Conservation (phyloP, 2,329 filamentous ascomycete species). For the Cordyceps cicadae region DNA sequence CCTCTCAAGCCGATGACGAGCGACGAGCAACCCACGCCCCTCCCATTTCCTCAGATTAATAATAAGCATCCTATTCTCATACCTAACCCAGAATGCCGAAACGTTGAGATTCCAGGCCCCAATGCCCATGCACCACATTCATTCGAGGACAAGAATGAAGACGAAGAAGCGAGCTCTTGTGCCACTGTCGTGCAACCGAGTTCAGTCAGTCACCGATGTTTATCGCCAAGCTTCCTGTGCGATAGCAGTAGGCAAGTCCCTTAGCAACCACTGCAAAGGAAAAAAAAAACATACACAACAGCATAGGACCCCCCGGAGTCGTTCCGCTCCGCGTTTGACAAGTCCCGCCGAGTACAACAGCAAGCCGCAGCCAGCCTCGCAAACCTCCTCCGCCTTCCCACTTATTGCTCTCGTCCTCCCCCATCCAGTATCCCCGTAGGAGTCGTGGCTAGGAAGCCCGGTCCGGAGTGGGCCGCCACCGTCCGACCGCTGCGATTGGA, state of each 20-base stretch:
- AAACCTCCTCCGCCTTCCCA: neutral
- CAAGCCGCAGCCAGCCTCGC: neutral
- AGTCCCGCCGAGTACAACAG: neutral
- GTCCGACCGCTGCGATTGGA: constrained; percentile 3
- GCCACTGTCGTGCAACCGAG: neutral
- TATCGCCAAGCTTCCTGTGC: neutral
- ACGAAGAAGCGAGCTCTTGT: neutral
- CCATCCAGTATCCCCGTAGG: no score
- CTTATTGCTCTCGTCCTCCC: neutral
- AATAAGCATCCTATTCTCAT: neutral
- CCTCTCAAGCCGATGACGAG: neutral
- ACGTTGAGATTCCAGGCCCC: neutral
- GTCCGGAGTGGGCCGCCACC: neutral
- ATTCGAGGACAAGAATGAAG: neutral
- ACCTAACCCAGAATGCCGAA: neutral
- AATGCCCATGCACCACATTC: neutral
- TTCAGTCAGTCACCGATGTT: neutral
- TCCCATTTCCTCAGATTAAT: neutral
- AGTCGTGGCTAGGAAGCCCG: neutral
- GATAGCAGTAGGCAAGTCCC: neutral
- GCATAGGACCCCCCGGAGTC: neutral
- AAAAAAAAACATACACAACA: neutral
- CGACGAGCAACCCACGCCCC: neutral
- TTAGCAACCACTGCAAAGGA: no score
- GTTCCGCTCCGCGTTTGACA: neutral